Base-by-base conservation (phyloP, 2,329 filamentous ascomycete species). In the Cordyceps cicadae region DNA sequence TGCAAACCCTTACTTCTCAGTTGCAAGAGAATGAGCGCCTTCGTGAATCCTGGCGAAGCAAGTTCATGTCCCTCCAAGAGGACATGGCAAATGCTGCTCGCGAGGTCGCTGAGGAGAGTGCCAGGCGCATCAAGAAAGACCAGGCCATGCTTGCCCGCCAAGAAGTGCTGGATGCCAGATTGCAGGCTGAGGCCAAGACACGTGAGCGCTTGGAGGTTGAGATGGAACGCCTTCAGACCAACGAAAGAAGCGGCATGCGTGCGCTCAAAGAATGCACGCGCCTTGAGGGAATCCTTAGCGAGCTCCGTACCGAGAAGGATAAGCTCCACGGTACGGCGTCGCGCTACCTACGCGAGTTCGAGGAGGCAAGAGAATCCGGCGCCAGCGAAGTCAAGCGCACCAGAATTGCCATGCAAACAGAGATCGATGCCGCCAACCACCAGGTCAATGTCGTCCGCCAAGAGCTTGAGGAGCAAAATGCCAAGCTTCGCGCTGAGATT, bases 1-100 rank as follows among this genome's bases (percentile, higher is more conserved):
- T 96, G 62, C 84, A 87, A 63, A 87, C 86, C 24, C 80, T 96
- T 60, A 85, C 87, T 63, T 83, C 83, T 51, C 92, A 96, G 70
- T 84, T 94, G 48, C 87, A 94, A 68, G 92, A 96, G 75, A 93
- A 91, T 68, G 86, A 92, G 69, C 86, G 88, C 64, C 83, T 95
- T 62, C 87, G 92, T 62, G 90, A 96, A 70, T 86, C 82, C 63
- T 92, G 95, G 83, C 87, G 91, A 66, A 79, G 80, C 71, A 96
- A 94, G 74, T 89, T 97, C 68, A 85, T 93, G 67, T 86, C 86
- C 62, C 79, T 99, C 45, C 92, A 97, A 73, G 84, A 91, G 64
- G 91, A 97, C 67, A 93, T 97, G 87, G 83, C 86, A 37, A 80
- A 80, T 60, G 89, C 91, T 54, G 87, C 90, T 58, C 85, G 85